Conservation (phyloP, 768 basidiomycete species). For the Strobilomyces echinocephalus region DNA sequence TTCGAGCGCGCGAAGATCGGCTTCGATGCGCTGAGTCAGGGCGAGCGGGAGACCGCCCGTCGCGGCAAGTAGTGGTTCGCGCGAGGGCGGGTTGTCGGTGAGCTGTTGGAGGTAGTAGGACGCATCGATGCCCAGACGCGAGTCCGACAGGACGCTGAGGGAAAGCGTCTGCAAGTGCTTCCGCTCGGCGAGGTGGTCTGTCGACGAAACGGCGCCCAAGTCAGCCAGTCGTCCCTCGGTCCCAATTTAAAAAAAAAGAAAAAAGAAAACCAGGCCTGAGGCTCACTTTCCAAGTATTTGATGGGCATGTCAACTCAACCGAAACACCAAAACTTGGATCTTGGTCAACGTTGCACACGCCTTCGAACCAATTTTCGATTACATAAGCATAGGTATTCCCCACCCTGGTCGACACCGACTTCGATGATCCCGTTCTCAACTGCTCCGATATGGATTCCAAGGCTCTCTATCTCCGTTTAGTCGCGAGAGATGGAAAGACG, state of each 20-base stretch:
- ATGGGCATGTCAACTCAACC: slow-evolving; percentile 55
- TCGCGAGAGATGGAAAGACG: neutral
- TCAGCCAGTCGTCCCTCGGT: neutral
- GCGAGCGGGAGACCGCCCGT: slow-evolving; percentile 93
- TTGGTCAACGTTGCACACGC: slow-evolving; percentile 22
- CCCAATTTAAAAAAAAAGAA: neutral
- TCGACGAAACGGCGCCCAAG: neutral
- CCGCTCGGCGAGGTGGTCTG: slow-evolving; percentile 83
- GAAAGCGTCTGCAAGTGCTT: slow-evolving; percentile 82
- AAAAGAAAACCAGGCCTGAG: neutral
- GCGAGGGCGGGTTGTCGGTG: slow-evolving; percentile 67
- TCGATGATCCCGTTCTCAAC: neutral
- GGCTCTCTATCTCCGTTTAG: neutral
- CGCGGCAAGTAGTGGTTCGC: slow-evolving; percentile 89
- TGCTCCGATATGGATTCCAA: neutral
- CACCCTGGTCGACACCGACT: slow-evolving; percentile 1
- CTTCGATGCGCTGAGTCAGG: slow-evolving; percentile 82
- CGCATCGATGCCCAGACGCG: slow-evolving; percentile 95
- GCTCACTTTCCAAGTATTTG: slow-evolving; percentile 78
- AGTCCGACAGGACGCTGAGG: slow-evolving; percentile 77
- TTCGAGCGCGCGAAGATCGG: slow-evolving; percentile 87
- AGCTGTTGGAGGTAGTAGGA: slow-evolving; percentile 81
- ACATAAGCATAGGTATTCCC: slow-evolving; percentile 22
- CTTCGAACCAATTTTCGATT: slow-evolving; percentile 20
- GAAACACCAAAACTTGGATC: slow-evolving; percentile 2